Evolutionary conservation across 2,329 filamentous ascomycete species (phyloP).

Genomic region (Fusarium citri): DNA sequence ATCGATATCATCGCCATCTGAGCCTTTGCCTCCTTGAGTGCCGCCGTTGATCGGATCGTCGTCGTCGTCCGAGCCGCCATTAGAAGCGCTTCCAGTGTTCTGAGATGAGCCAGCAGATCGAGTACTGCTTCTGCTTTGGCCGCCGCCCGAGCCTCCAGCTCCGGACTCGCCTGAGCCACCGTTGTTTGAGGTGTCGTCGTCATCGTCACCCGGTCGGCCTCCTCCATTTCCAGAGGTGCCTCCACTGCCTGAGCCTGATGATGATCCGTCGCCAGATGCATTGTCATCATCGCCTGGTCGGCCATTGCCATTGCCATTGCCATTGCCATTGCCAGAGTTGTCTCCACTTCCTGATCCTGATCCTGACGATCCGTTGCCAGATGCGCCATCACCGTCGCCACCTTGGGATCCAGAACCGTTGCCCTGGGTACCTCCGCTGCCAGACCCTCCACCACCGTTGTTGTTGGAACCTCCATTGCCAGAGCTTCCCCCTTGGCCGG

Average conservation of each 20-base stretch:
- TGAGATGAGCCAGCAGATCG: not conserved
- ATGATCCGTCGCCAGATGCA: not conserved
- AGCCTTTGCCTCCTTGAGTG: not conserved
- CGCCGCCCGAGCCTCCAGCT: not conserved
- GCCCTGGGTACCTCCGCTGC: not conserved
- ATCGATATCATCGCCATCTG: not conserved
- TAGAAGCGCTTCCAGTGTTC: not conserved
- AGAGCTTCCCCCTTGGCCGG: slow-evolving; percentile 6
- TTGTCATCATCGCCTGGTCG: not conserved
- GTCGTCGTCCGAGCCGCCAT: not conserved
- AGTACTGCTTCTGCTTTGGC: not conserved
- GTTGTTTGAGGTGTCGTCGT: not conserved
- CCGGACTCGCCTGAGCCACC: not conserved
- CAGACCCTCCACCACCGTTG: not conserved
- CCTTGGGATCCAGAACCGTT: not conserved
- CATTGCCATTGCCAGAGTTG: not conserved
- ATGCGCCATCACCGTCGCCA: not conserved
- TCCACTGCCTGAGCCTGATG: not conserved
- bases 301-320: not conserved
- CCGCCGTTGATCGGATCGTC: not conserved
- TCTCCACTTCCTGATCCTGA: not conserved
- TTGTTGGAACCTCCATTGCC: not conserved
- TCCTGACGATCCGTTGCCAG: not conserved
- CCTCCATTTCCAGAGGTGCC: not conserved
- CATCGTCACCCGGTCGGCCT: not conserved